Percentiles rank a stretch among this genome's conserved stretches.
Evolutionary conservation across 2,329 filamentous ascomycete genomes (phyloP).

Genomic region (Apiospora arundinis): DNA sequence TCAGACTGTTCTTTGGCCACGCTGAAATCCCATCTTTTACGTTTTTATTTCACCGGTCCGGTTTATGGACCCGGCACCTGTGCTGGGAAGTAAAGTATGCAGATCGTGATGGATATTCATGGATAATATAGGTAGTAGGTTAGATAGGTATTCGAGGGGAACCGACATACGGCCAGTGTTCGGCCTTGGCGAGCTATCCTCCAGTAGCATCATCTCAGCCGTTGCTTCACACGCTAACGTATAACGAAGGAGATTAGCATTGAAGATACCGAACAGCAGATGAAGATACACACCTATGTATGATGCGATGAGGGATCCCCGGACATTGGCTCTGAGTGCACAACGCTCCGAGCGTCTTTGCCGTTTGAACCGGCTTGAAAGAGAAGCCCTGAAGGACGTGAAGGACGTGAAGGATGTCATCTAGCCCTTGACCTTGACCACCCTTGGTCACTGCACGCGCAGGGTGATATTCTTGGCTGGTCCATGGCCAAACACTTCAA

Average conservation of each 20-base stretch:
- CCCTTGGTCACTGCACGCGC: neutral
- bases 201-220: neutral
- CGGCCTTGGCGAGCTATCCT: neutral
- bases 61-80: neutral
- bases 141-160: neutral
- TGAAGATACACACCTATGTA: neutral
- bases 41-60: neutral
- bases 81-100: neutral
- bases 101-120: too few species aligned
- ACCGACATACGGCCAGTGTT: neutral
- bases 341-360: slow-evolving; percentile 19
- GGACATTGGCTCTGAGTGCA: slow-evolving; percentile 16
- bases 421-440: neutral
- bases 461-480: slow-evolving; percentile 5
- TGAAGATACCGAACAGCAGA: neutral
- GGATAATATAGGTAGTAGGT: neutral
- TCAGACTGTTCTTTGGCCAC: neutral
- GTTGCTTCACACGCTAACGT: slow-evolving; percentile 1
- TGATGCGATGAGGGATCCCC: slow-evolving; percentile 8
- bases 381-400: neutral
- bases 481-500: neutral
- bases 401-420: slow-evolving; percentile 6
- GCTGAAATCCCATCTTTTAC: neutral
- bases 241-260: slow-evolving; percentile 1
- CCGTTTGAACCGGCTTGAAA: slow-evolving; percentile 13